Evolutionary conservation across 2,329 filamentous ascomycete species (phyloP).

Genomic region (Conoideocrella luteorostrata): DNA sequence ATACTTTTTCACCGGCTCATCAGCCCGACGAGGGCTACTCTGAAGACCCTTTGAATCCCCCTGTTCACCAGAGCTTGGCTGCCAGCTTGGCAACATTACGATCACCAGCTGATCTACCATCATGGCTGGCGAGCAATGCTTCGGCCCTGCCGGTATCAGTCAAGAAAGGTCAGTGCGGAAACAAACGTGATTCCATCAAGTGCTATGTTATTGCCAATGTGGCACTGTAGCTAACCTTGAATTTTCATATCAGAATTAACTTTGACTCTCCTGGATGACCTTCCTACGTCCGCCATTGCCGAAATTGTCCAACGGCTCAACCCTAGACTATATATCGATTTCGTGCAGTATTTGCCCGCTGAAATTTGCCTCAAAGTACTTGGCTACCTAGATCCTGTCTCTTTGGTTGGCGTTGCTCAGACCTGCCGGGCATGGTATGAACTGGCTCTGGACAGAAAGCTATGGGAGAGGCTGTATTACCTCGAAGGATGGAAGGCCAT

Average conservation of each 20-base stretch:
- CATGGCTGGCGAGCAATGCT: conserved; percentile 45
- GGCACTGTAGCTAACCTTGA: conserved; percentile 13
- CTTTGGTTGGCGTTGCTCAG: conserved; percentile 70
- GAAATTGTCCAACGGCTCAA: conserved; percentile 74
- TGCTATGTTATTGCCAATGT: not conserved
- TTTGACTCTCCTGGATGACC: conserved; percentile 67
- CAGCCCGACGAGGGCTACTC: conserved; percentile 83
- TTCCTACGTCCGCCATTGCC: conserved; percentile 74
- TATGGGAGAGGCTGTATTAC: conserved; percentile 82
- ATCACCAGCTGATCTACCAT: conserved; percentile 38
- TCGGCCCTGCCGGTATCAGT: conserved; percentile 41
- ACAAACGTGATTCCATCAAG: conserved; percentile 21
- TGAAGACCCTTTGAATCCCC: conserved; percentile 58
- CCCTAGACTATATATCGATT: conserved; percentile 87
- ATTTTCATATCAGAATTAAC: conserved; percentile 57
- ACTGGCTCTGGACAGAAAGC: conserved; percentile 71
- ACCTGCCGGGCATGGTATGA: conserved; percentile 78
- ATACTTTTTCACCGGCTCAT: conserved; percentile 43
- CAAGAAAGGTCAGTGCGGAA: conserved; percentile 26
- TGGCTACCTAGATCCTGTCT: conserved; percentile 74
- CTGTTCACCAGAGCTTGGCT: conserved; percentile 26
- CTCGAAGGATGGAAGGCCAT: conserved; percentile 81
- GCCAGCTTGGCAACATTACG: conserved; percentile 27
- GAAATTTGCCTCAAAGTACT: conserved; percentile 90
- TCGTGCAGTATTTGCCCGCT: conserved; percentile 74